Conservation (phyloP, 805 yeast genomes). For the Metschnikowia kofuensis region DNA sequence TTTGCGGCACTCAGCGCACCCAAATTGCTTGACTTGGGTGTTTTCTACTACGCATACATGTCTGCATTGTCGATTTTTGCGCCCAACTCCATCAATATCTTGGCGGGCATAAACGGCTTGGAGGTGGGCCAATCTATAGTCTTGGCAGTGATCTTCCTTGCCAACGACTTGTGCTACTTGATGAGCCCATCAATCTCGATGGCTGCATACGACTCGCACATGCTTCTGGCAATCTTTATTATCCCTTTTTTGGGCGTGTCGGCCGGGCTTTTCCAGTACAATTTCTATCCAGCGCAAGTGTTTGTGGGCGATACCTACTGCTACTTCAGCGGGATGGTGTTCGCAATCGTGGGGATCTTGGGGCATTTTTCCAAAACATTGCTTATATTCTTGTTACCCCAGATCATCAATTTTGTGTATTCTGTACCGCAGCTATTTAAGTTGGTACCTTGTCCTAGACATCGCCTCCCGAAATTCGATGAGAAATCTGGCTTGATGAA, state of each 20-base stretch:
- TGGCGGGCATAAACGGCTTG: constrained; percentile 95
- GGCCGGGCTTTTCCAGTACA: constrained; percentile 67
- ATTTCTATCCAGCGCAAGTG: constrained; percentile 88
- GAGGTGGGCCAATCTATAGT: constrained; percentile 95
- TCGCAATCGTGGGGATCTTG: constrained; percentile 92
- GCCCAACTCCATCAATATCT: constrained; percentile 91
- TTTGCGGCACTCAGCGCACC: constrained; percentile 34
- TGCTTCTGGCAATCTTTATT: constrained; percentile 73
- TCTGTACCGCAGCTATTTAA: constrained; percentile 90
- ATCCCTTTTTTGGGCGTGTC: constrained; percentile 88
- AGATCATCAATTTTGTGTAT: constrained; percentile 83
- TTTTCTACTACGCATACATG: constrained; percentile 84
- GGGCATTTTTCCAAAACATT: constrained; percentile 96
- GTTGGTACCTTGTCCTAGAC: constrained; percentile 92
- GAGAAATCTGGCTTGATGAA: constrained; percentile 66
- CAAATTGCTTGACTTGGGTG: constrained; percentile 70
- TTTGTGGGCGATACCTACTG: constrained; percentile 99
- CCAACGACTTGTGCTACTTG: constrained; percentile 76
- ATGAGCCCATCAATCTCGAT: constrained; percentile 37
- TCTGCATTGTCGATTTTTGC: constrained; percentile 87
- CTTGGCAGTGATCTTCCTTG: constrained; percentile 62
- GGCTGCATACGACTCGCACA: constrained; percentile 74
- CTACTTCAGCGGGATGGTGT: constrained; percentile 97
- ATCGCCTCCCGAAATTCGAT: constrained; percentile 81
- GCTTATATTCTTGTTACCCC: constrained; percentile 83